Evolutionary conservation across 106 monocot genomes (phyloP).

Genomic region (Platanthera zijinensis): DNA sequence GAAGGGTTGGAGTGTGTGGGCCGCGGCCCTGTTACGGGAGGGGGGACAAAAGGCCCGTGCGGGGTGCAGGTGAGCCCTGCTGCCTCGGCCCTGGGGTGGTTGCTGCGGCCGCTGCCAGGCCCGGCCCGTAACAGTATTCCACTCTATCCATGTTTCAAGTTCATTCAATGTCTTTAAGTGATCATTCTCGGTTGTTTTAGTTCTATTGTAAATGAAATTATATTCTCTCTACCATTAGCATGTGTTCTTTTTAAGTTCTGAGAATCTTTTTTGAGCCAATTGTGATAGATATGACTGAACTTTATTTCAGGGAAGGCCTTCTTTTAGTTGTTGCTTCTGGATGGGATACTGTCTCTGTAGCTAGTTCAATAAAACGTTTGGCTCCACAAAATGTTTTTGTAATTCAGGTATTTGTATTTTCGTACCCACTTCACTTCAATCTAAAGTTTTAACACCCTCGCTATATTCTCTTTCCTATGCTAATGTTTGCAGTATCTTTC

Average conservation of each 20-base stretch:
- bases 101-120: no score
- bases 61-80: no score
- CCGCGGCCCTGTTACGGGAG: no score
- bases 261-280: not conserved
- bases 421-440: not conserved
- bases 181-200: not conserved
- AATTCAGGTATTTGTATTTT: conserved; percentile 56
- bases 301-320: conserved; percentile 88
- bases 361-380: conserved; percentile 63
- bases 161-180: not conserved
- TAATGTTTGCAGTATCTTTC: not conserved
- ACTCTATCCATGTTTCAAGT: not conserved
- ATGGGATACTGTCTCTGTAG: conserved; percentile 69
- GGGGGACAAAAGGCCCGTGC: no score
- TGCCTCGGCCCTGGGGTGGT: no score
- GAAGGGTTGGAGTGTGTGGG: no score
- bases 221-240: conserved; percentile 1
- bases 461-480: not conserved
- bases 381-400: conserved; percentile 76
- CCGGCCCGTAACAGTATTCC: no score
- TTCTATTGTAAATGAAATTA: not conserved
- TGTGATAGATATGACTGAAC: not conserved
- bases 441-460: not conserved
- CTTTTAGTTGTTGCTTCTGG: conserved; percentile 92
- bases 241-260: not conserved